Base-by-base conservation (phyloP, 768 basidiomycete genomes). In the Psilocybe cubensis region DNA sequence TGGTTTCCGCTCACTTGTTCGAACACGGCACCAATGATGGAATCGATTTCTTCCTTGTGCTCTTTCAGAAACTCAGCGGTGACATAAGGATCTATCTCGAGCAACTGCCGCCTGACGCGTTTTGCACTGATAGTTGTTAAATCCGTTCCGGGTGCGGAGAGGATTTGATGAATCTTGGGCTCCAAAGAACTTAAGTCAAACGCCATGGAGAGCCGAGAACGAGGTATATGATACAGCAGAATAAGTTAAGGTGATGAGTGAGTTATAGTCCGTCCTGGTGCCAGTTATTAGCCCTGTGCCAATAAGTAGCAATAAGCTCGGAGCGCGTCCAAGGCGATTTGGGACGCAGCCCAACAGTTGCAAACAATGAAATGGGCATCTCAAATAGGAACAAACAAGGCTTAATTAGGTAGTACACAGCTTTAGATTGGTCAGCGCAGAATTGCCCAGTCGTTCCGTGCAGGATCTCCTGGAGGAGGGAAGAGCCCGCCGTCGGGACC, bases 101-200 rank as follows among this genome's bases (percentile, higher is more conserved):
- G 65, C 60, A 94, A 76, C 68, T 86, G 83, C 67, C 88, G 89
- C 62, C 95, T 85, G 65, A 97, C 93, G 73, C 86, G 87, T 76
- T 93, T 96, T 44, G 94, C 94, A 69, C 87, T 91, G 72, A 94
- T 91, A 44, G 88, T 89, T 44, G 78, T 59, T 65, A 94, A 80
- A 78, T 94, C 89, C 45, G 83, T 88, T 45, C 84, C 87, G 3
- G 92, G 92, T 18, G 88, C 87, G 27, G 83, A 79, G 50, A 94
- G 84, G 69, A 94, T 91, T 57, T 78, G 74, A 62, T 78, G 79
- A 67, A 94, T 88, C 57, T 76, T 79, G 11, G 81, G 79, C 70
- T 86, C 82, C 62, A 92, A 79, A 56, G 78, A 72, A 58, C 69
- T 64, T 45, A 85, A 74, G 67, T 87, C 79, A 66, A 83, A 76